Evolutionary conservation across 2,329 filamentous ascomycete genomes (phyloP).

Genomic region (Penicillium sp.): DNA sequence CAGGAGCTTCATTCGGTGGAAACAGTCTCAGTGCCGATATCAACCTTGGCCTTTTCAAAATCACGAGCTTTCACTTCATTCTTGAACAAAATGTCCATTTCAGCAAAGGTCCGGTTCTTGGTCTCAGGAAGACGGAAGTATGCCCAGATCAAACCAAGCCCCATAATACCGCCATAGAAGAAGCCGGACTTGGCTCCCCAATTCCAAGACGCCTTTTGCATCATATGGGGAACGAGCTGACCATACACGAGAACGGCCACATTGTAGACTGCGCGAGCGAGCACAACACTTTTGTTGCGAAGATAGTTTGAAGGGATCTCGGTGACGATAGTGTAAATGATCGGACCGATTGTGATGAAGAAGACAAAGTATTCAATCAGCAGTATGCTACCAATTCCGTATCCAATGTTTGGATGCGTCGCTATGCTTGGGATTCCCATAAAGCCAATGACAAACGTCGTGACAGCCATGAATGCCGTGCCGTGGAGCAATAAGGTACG

Average conservation of each 20-base stretch:
- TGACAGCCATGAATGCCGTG: constrained; percentile 13
- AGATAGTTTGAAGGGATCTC: constrained; percentile 14
- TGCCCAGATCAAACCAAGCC: constrained; percentile 12
- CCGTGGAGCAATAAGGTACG: constrained; percentile 12
- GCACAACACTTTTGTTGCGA: constrained; percentile 13
- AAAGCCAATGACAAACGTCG: constrained; percentile 16
- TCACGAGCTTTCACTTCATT: constrained; percentile 12
- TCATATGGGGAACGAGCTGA: constrained; percentile 14
- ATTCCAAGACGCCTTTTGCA: constrained; percentile 12
- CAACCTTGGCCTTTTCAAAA: constrained; percentile 12
- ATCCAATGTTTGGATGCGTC: constrained; percentile 13
- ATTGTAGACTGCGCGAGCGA: constrained; percentile 15
- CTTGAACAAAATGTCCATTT: constrained; percentile 17
- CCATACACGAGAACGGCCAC: constrained; percentile 13
- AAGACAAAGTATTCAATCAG: constrained; percentile 17
- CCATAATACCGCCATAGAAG: constrained; percentile 14
- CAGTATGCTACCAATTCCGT: constrained; percentile 16
- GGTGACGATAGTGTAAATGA: constrained; percentile 16
- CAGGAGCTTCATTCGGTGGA: neutral
- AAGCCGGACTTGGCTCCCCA: constrained; percentile 16
- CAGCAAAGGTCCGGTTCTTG: constrained; percentile 15
- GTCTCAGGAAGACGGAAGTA: constrained; percentile 18
- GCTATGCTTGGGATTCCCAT: constrained; percentile 10
- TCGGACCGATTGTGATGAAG: constrained; percentile 16
- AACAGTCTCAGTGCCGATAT: constrained; percentile 10